Conservation (phyloP, 164 flowering plant species). For the Aristolochia contorta region DNA sequence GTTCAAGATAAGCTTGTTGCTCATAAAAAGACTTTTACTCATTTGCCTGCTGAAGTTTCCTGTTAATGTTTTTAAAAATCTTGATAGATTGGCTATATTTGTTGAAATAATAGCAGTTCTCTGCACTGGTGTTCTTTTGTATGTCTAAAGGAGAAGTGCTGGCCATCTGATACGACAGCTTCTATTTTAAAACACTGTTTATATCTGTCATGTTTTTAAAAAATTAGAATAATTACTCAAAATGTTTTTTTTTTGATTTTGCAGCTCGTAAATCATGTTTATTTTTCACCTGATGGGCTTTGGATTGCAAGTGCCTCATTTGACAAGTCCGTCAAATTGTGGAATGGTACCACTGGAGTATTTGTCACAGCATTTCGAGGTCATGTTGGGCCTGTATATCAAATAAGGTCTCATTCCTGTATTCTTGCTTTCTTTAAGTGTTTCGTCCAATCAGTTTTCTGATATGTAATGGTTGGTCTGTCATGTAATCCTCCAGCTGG, state of each 20-base stretch:
- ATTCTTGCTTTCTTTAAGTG: not conserved
- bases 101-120: no score
- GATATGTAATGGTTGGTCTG: constrained; percentile 4
- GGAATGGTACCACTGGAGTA: constrained; percentile 89
- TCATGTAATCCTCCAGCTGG: constrained; percentile 56
- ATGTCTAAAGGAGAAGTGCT: no score
- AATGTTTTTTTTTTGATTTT: not conserved
- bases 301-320: constrained; percentile 99
- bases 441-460: not conserved
- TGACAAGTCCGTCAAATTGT: constrained; percentile 89
- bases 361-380: constrained; percentile 91
- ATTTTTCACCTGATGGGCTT: constrained; percentile 96
- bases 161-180: no score
- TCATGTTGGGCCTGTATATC: constrained; percentile 98
- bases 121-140: no score
- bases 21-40: no score
- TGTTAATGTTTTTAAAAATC: no score
- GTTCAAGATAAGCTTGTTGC: no score
- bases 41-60: no score
- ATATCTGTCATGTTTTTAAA: no score
- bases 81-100: no score
- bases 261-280: constrained; percentile 97
- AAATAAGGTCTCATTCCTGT: constrained; percentile 54
- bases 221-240: no score
- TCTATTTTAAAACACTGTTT: no score